Percentiles rank a stretch among this genome's conserved stretches.
Conservation (phyloP, 2,329 filamentous ascomycete species). For the Hypomyces rosellus region DNA sequence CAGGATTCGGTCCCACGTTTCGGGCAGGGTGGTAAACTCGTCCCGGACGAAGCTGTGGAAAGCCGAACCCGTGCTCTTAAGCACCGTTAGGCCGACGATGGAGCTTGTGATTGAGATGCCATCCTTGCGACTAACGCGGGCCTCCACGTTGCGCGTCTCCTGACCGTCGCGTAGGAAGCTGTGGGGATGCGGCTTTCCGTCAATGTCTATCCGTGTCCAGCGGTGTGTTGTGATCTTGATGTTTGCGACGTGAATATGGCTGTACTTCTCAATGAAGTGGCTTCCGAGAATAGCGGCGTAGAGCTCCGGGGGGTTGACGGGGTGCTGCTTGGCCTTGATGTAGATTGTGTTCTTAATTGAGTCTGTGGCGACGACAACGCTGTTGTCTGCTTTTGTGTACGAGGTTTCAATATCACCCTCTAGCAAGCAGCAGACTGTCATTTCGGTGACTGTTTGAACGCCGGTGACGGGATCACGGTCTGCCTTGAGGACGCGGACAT, state of each 20-base stretch:
- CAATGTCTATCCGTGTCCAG: slow-evolving; percentile 83
- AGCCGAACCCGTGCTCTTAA: slow-evolving; percentile 94
- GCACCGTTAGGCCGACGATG: slow-evolving; percentile 75
- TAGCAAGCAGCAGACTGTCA: slow-evolving; percentile 88
- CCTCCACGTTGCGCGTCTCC: slow-evolving; percentile 80
- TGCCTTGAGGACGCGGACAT: slow-evolving; percentile 96
- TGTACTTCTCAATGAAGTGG: slow-evolving; percentile 84
- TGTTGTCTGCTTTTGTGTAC: slow-evolving; percentile 92
- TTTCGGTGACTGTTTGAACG: slow-evolving; percentile 81
- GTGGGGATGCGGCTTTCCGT: slow-evolving; percentile 88
- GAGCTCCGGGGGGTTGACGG: slow-evolving; percentile 86
- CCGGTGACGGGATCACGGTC: slow-evolving; percentile 70
- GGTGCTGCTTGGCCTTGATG: slow-evolving; percentile 89
- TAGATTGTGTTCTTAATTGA: slow-evolving; percentile 97
- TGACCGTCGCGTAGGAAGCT: slow-evolving; percentile 86
- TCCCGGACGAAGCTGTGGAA: slow-evolving; percentile 94
- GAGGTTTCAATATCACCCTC: slow-evolving; percentile 87
- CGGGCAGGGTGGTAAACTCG: slow-evolving; percentile 83
- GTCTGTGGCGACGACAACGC: slow-evolving; percentile 90
- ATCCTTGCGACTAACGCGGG: slow-evolving; percentile 56
- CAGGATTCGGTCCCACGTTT: slow-evolving; percentile 92
- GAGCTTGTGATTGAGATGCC: slow-evolving; percentile 72
- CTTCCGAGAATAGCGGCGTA: slow-evolving; percentile 78
- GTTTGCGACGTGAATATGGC: slow-evolving; percentile 80
- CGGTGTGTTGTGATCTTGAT: slow-evolving; percentile 77